Percentiles rank a stretch among this genome's conserved stretches.
Conservation (phyloP, 345 rosid genomes). For the Lumnitzera racemosa region DNA sequence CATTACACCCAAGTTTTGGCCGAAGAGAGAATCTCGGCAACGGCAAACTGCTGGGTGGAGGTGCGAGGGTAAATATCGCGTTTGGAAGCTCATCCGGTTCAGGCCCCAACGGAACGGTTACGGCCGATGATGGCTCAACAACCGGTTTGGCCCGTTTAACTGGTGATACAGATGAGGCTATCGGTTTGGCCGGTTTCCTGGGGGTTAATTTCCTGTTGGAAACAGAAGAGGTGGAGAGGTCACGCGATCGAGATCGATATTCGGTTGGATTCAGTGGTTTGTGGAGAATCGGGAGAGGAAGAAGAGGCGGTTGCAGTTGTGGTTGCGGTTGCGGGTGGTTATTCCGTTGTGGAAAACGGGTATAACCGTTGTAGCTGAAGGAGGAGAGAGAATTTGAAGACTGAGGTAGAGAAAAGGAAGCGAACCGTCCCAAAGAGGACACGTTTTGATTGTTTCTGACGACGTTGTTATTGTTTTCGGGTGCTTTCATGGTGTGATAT, state of each 20-base stretch:
- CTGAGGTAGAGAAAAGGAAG: background rate
- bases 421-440: background rate
- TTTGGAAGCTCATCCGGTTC: constrained; percentile 11
- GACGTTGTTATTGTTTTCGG: background rate
- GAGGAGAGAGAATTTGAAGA: constrained; percentile 3
- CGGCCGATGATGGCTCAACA: background rate
- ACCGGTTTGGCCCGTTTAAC: background rate
- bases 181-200: constrained; percentile 6
- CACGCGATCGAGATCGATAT: background rate
- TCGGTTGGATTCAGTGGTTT: background rate
- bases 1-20: constrained; percentile 50
- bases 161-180: background rate
- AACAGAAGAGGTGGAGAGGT: background rate
- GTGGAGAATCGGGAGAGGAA: constrained; percentile 9
- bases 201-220: background rate
- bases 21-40: constrained; percentile 57
- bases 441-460: background rate
- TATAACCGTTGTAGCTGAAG: background rate
- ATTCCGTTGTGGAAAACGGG: background rate
- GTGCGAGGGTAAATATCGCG: constrained; percentile 33
- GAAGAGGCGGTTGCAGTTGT: constrained; percentile 12
- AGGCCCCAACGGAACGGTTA: background rate
- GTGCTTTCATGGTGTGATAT: constrained; percentile 1
- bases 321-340: background rate
- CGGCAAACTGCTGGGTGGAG: constrained; percentile 73